Evolutionary conservation across 116 monocot genomes (phyloP), one percentile per base, ranked within the genome.

Genomic region (Trichopus zeylanicus): DNA sequence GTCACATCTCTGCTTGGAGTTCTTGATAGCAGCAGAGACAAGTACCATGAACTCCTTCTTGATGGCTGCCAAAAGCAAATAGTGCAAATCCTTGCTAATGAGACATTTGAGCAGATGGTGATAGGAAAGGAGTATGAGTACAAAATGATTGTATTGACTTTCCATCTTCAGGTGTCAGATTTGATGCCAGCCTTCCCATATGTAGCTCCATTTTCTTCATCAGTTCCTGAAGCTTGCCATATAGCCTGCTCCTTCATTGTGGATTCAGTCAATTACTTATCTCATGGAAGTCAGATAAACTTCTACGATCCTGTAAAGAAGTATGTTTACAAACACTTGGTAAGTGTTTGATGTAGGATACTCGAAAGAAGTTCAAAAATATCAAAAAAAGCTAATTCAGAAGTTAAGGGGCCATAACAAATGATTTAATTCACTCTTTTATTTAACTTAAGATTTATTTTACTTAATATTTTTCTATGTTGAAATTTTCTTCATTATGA

Each of bases 261-360:
- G 63, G 86, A 86, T 72, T 94, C 94, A 5, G 76, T 94, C 26
- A 89, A 73, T 48, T 94, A 83, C 64, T 68, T 94, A 53, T 83
- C 86, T 4, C 83, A 83, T 47, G 75, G 81, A 46, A 74, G 76
- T 47, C 77, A 63, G 20, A 78, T 83, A 59, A 83, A 81, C 60
- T 71, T 86, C 60, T 83, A 74, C 42, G 89, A 89, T 71, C 73
- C 76, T 22, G 83, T 89, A 10, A 84, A 70, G 57, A 78, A 78
- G 63, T 89, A 89, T 71, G 52, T 94, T 28, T 78, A 94, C 72
- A 89, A 76, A 67, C 76, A 89, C 31, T 66, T 94, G 69, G 80
- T 80, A 57, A 83, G 83, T 53, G n/a, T n/a, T n/a, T n/a, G n/a
- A n/a, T n/a, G n/a, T n/a, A n/a, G n/a, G n/a, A n/a, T n/a, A n/a